Percentiles rank a stretch among this genome's conserved stretches.
These are phyloP conservation scores for Fusarium torulosum DNA, from an alignment of 2,329 filamentous ascomycete genomes.

Conservation along the genomic window DNA sequence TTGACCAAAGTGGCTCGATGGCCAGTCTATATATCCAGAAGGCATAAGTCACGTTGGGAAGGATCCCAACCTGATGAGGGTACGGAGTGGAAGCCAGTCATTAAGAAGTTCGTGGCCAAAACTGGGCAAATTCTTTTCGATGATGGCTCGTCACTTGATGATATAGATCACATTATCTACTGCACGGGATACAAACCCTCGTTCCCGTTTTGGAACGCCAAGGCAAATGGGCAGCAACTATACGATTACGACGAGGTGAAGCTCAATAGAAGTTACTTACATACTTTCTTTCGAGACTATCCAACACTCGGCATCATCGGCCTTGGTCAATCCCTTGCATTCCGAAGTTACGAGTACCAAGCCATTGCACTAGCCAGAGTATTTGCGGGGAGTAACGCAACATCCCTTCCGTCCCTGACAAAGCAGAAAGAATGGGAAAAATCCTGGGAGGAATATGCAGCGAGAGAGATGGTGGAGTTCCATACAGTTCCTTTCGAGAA, in stretches of 20 bases:
- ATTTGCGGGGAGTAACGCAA: not conserved
- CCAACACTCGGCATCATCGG: constrained; percentile 2
- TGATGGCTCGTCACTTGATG: not conserved
- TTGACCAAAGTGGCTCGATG: not conserved
- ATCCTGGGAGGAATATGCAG: not conserved
- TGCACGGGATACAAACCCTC: constrained; percentile 3
- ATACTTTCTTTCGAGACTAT: not conserved
- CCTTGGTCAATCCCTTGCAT: not conserved
- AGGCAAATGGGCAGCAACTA: not conserved
- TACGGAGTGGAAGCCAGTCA: not conserved
- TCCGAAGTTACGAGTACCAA: constrained; percentile 8
- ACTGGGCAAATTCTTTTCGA: not conserved
- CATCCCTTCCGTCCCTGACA: accelerated
- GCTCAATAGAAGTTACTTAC: not conserved
- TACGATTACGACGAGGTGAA: not conserved
- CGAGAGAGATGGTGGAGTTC: not conserved
- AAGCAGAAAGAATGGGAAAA: not conserved
- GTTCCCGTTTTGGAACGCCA: not conserved
- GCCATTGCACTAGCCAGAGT: constrained; percentile 4
- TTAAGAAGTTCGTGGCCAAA: not conserved
- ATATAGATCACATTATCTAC: not conserved
- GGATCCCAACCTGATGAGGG: not conserved
- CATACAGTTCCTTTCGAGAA: not conserved
- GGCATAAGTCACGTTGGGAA: not conserved
- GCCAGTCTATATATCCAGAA: constrained; percentile 1